Conservation (phyloP, 2,329 filamentous ascomycete genomes). For the Fusarium newnesense region DNA sequence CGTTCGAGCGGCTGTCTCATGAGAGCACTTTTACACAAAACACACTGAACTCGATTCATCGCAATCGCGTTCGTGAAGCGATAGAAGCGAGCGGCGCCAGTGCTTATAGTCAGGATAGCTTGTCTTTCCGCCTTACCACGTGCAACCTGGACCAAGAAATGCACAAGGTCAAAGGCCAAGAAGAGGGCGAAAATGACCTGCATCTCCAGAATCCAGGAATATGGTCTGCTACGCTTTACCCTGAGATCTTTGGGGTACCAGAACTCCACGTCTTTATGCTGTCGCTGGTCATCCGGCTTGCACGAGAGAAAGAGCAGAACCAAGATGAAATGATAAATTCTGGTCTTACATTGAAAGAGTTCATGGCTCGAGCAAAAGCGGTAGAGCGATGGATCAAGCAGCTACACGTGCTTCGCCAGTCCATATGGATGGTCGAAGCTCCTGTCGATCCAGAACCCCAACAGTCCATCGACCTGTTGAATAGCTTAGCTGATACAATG, state of each 20-base stretch:
- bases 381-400: conserved; percentile 32
- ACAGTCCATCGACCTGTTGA: conserved; percentile 8
- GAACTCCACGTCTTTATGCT: conserved; percentile 29
- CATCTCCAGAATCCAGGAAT: conserved; percentile 27
- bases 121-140: conserved; percentile 13
- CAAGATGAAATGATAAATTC: not conserved
- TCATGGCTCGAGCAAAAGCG: conserved; percentile 13
- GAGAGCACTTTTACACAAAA: conserved; percentile 23
- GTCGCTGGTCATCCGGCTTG: conserved; percentile 22
- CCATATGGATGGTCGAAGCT: conserved; percentile 5
- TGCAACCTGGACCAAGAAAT: conserved; percentile 32
- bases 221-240: conserved; percentile 31
- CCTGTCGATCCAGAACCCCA: conserved; percentile 16
- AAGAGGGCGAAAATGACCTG: conserved; percentile 33
- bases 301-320: conserved; percentile 6
- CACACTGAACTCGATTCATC: conserved; percentile 9
- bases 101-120: conserved; percentile 9
- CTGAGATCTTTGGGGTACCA: conserved; percentile 31
- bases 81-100: conserved; percentile 29
- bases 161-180: conserved; percentile 10
- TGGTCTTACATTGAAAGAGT: conserved; percentile 8
- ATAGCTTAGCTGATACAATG: conserved; percentile 23
- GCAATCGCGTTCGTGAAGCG: conserved; percentile 11
- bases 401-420: conserved; percentile 3
- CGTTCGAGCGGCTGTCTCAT: conserved; percentile 15